Conservation (phyloP, 805 yeast genomes). For the Peterozyma xylosa region DNA sequence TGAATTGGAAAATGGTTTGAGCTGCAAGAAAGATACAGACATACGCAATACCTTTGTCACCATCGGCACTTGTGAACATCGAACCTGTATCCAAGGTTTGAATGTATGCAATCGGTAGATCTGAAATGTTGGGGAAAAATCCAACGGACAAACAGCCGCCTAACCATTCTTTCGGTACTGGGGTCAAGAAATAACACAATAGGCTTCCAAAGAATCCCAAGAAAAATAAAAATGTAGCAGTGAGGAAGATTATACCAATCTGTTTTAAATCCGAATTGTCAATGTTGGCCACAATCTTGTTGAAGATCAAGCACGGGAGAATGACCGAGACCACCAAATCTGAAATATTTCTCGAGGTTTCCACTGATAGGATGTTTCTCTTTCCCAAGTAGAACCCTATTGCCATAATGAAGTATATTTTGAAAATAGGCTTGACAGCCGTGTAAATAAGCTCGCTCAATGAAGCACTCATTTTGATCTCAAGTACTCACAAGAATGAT, state of each 20-base stretch:
- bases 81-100: slow-evolving; percentile 64
- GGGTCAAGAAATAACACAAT: slow-evolving; percentile 36
- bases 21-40: slow-evolving; percentile 70
- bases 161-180: slow-evolving; percentile 64
- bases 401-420: slow-evolving; percentile 65
- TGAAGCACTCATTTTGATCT: slow-evolving; percentile 9
- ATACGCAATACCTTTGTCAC: slow-evolving; percentile 75
- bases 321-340: slow-evolving; percentile 60
- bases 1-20: slow-evolving; percentile 63
- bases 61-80: slow-evolving; percentile 49
- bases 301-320: slow-evolving; percentile 70
- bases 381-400: slow-evolving; percentile 61
- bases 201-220: slow-evolving; percentile 36
- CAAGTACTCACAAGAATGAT: too few relatives aligned
- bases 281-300: slow-evolving; percentile 61
- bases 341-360: slow-evolving; percentile 63
- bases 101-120: slow-evolving; percentile 77
- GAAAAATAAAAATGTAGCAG: slow-evolving; percentile 35
- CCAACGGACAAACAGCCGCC: slow-evolving; percentile 75
- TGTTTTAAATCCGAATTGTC: slow-evolving; percentile 61
- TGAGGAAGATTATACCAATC: slow-evolving; percentile 56
- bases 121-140: slow-evolving; percentile 71
- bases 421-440: slow-evolving; percentile 80
- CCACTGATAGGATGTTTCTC: slow-evolving; percentile 55
- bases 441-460: slow-evolving; percentile 67